Percentiles rank a stretch among this genome's conserved stretches.
These are phyloP conservation scores for Hypericum perforatum DNA, from an alignment of 345 rosid species.

Conservation along the genomic window DNA sequence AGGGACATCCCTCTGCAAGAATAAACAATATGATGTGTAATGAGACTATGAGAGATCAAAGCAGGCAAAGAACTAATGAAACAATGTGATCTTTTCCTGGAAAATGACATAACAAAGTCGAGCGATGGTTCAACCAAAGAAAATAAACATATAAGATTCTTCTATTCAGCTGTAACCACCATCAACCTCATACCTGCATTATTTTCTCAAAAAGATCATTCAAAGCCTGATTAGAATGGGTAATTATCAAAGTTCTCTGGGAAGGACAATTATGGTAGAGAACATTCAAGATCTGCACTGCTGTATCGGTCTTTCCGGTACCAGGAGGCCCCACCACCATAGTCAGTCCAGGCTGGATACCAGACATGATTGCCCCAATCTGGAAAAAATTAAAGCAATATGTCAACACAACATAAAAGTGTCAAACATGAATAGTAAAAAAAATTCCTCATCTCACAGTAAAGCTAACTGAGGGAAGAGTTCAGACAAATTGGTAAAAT, in stretches of 20 bases:
- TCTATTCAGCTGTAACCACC: too few species aligned
- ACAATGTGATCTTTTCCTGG: slow-evolving; percentile 2
- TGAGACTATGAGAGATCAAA: slow-evolving; percentile 7
- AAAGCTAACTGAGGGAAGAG: too few species aligned
- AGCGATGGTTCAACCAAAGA: not conserved
- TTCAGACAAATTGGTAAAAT: too few species aligned
- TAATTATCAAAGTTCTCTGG: slow-evolving; percentile 92
- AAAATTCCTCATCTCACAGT: too few species aligned
- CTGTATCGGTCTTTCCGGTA: slow-evolving; percentile 98
- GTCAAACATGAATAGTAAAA: too few species aligned
- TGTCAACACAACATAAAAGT: not conserved
- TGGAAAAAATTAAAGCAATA: slow-evolving; percentile 21
- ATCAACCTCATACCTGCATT: slow-evolving; percentile 51
- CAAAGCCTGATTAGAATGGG: slow-evolving; percentile 96
- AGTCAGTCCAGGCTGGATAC: slow-evolving; percentile 93
- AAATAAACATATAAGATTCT: not conserved
- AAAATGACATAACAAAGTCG: not conserved
- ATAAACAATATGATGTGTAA: slow-evolving; percentile 10
- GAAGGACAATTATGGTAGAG: slow-evolving; percentile 97
- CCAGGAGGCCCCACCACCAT: slow-evolving; percentile 99
- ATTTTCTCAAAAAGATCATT: slow-evolving; percentile 99
- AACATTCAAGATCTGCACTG: slow-evolving; percentile 90
- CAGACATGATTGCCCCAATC: slow-evolving; percentile 95
- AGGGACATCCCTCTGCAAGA: slow-evolving; percentile 92
- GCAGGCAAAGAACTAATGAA: slow-evolving; percentile 3